Conservation (phyloP, 1,284 basidiomycete genomes). For the Irpex lacteus region DNA sequence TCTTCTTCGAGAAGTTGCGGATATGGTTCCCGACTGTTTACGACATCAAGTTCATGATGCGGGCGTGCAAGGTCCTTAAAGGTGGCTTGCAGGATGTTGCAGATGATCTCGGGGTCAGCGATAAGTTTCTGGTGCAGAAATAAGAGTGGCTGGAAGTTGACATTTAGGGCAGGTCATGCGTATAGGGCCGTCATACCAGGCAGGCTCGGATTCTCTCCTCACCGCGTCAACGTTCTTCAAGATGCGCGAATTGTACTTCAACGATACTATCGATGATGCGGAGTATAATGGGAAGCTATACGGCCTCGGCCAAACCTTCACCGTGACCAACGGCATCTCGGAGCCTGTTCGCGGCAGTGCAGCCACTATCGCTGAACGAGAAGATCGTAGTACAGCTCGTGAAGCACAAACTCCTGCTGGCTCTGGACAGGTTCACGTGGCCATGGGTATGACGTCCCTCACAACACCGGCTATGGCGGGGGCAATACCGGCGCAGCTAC, state of each 20-base stretch:
- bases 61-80: constrained; percentile 84
- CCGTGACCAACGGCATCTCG: constrained; percentile 57
- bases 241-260: constrained; percentile 90
- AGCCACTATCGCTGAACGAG: constrained; percentile 72
- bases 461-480: constrained; percentile 38
- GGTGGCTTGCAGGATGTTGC: constrained; percentile 96
- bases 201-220: constrained; percentile 92
- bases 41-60: constrained; percentile 98
- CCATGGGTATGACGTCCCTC: constrained; percentile 44
- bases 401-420: constrained; percentile 58
- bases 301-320: constrained; percentile 75
- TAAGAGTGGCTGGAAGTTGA: neutral
- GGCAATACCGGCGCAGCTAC: constrained; percentile 39
- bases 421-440: constrained; percentile 34
- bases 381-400: constrained; percentile 57
- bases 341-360: constrained; percentile 64
- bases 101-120: constrained; percentile 83
- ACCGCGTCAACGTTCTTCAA: constrained; percentile 96
- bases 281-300: constrained; percentile 78
- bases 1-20: constrained; percentile 86
- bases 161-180: constrained; percentile 64
- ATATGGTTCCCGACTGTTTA: constrained; percentile 98
- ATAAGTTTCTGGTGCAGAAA: neutral
- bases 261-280: constrained; percentile 77
- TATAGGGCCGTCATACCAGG: constrained; percentile 93